Conservation (phyloP, 805 yeast species). For the Candida loeiensis region DNA sequence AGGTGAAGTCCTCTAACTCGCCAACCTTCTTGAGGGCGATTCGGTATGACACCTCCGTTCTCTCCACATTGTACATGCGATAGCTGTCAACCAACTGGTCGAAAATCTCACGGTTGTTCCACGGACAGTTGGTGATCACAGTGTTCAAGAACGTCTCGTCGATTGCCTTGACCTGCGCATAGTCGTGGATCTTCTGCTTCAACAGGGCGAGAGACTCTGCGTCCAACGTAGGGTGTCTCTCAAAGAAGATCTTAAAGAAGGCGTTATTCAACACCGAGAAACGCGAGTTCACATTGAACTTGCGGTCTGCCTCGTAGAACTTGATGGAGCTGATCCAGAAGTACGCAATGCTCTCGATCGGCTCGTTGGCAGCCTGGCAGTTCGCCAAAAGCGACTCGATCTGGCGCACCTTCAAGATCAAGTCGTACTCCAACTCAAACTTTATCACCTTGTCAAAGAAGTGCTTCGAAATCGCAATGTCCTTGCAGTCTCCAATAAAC, state of each 20-base stretch:
- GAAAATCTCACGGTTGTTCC: conserved; percentile 66
- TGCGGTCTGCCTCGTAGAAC: conserved; percentile 44
- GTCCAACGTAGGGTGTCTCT: conserved; percentile 48
- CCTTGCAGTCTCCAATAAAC: conserved; percentile 75
- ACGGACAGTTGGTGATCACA: conserved; percentile 59
- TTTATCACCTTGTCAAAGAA: conserved; percentile 72
- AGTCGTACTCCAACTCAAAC: conserved; percentile 67
- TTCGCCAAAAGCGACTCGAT: conserved; percentile 62
- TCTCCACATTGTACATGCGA: conserved; percentile 50
- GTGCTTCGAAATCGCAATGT: conserved; percentile 64
- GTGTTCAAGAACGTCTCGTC: conserved; percentile 85
- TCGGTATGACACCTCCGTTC: conserved; percentile 69
- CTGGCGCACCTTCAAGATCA: conserved; percentile 69
- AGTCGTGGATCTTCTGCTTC: conserved; percentile 52
- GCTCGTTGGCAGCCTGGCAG: conserved; percentile 53
- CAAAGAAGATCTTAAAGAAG: conserved; percentile 66
- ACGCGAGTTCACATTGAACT: conserved; percentile 60
- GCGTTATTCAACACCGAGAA: conserved; percentile 69
- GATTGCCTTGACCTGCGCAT: conserved; percentile 53
- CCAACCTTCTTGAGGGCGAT: conserved; percentile 72
- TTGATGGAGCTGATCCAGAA: conserved; percentile 62
- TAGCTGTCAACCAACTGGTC: conserved; percentile 62
- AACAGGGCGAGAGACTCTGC: conserved; percentile 56
- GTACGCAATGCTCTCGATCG: conserved; percentile 54
- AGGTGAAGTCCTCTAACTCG: conserved; percentile 49